Evolutionary conservation across 2,329 filamentous ascomycete species (phyloP).

Genomic region (Alternaria sp.): DNA sequence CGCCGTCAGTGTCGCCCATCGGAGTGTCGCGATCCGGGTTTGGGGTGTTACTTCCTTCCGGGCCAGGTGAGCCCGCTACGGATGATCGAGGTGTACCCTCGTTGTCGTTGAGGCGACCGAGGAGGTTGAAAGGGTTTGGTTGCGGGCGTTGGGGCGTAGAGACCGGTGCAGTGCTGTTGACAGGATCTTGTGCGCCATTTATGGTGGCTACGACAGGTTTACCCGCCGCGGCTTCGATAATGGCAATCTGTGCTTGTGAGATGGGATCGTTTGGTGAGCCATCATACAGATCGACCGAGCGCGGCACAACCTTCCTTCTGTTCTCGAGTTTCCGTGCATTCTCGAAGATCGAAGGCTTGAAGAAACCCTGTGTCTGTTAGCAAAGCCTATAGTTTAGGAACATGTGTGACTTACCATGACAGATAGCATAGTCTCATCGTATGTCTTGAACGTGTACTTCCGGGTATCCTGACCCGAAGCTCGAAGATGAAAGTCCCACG

Average conservation of each 20-base stretch:
- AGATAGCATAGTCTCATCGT: slow-evolving; percentile 94
- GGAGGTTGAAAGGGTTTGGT: slow-evolving; percentile 70
- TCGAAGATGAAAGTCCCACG: slow-evolving; percentile 89
- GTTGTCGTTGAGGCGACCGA: slow-evolving; percentile 71
- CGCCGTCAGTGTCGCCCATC: slow-evolving; percentile 49
- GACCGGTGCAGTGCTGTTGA: slow-evolving; percentile 53
- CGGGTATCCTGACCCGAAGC: slow-evolving; percentile 86
- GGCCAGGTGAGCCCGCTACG: slow-evolving; percentile 84
- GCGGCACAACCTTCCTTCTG: slow-evolving; percentile 81
- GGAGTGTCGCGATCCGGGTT: slow-evolving; percentile 58
- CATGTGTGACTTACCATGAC: slow-evolving; percentile 67
- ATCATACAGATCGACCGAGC: slow-evolving; percentile 94
- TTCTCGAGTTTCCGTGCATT: slow-evolving; percentile 79
- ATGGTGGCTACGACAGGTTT: slow-evolving; percentile 35
- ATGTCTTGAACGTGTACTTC: slow-evolving; percentile 96
- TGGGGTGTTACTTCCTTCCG: slow-evolving; percentile 82
- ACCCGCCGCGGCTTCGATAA: slow-evolving; percentile 61
- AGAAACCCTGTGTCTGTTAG: slow-evolving; percentile 69
- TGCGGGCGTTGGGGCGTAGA: slow-evolving; percentile 59
- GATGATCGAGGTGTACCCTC: slow-evolving; percentile 85
- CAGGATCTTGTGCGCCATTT: slow-evolving; percentile 49
- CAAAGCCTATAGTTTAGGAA: background rate
- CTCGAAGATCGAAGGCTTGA: slow-evolving; percentile 87
- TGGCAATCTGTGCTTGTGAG: slow-evolving; percentile 80
- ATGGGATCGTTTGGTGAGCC: slow-evolving; percentile 89